Evolutionary conservation across 1,284 basidiomycete genomes (phyloP).

Genomic region (Peniophora sp.): DNA sequence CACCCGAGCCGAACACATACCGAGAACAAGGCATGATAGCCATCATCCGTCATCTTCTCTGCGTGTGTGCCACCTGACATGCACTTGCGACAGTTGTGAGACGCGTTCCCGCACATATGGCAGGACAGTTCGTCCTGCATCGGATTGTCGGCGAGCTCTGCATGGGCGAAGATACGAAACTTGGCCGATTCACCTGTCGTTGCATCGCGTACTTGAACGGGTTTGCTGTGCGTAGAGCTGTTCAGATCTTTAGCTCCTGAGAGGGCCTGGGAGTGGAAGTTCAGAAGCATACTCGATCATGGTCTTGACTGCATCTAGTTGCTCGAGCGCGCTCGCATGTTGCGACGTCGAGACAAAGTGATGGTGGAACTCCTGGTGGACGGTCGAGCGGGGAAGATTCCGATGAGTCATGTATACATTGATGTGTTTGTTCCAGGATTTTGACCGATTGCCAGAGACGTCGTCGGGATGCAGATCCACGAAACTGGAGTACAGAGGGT

Average conservation of each 20-base stretch:
- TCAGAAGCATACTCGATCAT: conserved; percentile 13
- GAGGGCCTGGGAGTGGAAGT: background rate
- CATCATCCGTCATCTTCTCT: conserved; percentile 16
- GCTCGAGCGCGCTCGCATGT: conserved; percentile 23
- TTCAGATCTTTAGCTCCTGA: background rate
- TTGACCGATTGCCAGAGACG: conserved; percentile 19
- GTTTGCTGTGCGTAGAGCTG: conserved; percentile 17
- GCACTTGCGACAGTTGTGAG: conserved; percentile 24
- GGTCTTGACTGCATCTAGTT: conserved; percentile 21
- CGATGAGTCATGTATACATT: conserved; percentile 18
- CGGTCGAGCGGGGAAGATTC: conserved; percentile 12
- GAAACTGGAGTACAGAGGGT: conserved; percentile 11
- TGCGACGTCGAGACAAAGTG: conserved; percentile 29
- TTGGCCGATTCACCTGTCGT: conserved; percentile 9
- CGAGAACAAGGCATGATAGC: conserved; percentile 18
- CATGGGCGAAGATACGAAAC: conserved; percentile 16
- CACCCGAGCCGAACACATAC: conserved; percentile 6
- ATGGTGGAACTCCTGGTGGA: conserved; percentile 24
- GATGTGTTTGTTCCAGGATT: conserved; percentile 25
- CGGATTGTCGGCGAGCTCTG: conserved; percentile 27
- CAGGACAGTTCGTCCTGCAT: conserved; percentile 22
- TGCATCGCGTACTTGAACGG: conserved; percentile 17
- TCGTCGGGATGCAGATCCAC: conserved; percentile 12
- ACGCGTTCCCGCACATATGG: conserved; percentile 23
- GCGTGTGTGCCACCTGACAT: conserved; percentile 17